Conservation (phyloP, 306 rosid species). For the apple (Malus domestica) region DNA sequence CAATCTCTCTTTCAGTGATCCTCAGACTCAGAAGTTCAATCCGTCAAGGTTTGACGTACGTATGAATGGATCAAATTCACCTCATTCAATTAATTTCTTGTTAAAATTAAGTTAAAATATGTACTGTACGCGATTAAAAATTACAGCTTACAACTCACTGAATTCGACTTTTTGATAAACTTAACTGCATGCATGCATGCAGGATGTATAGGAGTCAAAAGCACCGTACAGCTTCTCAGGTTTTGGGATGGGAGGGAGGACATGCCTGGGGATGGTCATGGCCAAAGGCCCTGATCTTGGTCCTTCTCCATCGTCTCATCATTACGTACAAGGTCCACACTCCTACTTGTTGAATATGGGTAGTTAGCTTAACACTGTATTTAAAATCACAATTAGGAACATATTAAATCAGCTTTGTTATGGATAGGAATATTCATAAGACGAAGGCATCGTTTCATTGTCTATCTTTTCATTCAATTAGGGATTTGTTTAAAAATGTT, state of each 20-base stretch:
- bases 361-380: neutral
- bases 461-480: neutral
- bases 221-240: constrained; percentile 63
- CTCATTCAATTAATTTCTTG: neutral
- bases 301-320: constrained; percentile 74
- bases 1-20: too few species aligned
- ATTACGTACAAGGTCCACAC: constrained; percentile 28
- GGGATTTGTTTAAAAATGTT: fast-evolving
- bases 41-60: constrained; percentile 74
- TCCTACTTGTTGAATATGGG: neutral
- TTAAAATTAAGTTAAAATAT: neutral
- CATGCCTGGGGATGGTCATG: constrained; percentile 79
- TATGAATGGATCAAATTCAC: neutral
- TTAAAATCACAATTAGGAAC: neutral
- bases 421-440: neutral
- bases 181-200: neutral
- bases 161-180: neutral
- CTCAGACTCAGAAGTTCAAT: constrained; percentile 24
- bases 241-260: constrained; percentile 90
- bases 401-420: neutral
- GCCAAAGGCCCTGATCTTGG: constrained; percentile 80
- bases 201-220: constrained; percentile 42
- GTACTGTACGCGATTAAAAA: neutral
- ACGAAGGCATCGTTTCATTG: neutral
- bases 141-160: neutral